Conservation (phyloP, 169 alveolate genomes). For the Theileria parva region DNA sequence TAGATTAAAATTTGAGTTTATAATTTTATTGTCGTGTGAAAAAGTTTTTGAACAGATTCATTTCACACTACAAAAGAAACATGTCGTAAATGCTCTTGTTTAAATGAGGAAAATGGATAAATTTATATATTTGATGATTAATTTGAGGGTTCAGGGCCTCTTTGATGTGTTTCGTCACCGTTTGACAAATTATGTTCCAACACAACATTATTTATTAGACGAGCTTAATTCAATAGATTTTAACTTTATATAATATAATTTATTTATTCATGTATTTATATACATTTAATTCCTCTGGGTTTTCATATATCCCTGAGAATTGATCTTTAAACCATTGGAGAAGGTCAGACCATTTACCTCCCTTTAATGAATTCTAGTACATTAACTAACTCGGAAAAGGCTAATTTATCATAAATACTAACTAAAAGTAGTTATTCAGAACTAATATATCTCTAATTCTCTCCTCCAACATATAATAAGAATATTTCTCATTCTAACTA, state of each 20-base stretch:
- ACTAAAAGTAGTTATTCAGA: background rate
- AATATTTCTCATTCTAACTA: too few relatives aligned
- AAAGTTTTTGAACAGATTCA: conserved; percentile 1
- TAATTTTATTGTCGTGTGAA: conserved; percentile 20
- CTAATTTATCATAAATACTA: too few relatives aligned
- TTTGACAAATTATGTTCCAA: background rate
- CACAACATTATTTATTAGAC: conserved; percentile 20
- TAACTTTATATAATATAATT: background rate
- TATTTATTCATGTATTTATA: background rate
- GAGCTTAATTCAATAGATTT: background rate
- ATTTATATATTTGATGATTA: background rate
- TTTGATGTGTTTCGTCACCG: background rate
- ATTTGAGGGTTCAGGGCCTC: background rate
- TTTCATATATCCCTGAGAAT: background rate
- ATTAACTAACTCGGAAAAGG: background rate
- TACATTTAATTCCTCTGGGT: background rate
- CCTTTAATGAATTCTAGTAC: background rate
- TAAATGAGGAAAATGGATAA: background rate
- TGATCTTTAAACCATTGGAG: background rate
- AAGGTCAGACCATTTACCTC: background rate
- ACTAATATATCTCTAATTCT: background rate
- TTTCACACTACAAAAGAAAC: conserved; percentile 23
- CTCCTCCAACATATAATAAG: background rate
- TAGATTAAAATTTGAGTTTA: conserved; percentile 8
- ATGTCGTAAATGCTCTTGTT: background rate